Percentiles rank a stretch among this genome's conserved stretches.
Evolutionary conservation across 1,139 yeast species (phyloP).

Genomic region (Blastobotrys petasosporus): DNA sequence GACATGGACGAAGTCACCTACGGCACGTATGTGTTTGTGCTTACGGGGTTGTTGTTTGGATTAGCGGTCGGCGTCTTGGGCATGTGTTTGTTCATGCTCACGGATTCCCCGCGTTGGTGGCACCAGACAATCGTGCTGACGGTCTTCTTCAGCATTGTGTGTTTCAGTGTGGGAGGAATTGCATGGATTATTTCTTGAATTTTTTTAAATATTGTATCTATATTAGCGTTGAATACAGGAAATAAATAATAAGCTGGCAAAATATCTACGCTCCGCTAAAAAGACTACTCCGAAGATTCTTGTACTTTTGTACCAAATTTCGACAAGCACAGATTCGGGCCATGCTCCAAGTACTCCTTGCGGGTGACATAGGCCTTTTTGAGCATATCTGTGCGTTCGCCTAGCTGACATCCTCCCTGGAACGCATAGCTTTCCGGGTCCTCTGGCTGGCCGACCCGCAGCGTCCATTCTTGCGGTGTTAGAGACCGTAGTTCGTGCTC

Average conservation of each 20-base stretch:
- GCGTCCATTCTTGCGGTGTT: slow-evolving; percentile 34
- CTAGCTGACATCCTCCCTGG: slow-evolving; percentile 52
- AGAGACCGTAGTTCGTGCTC: slow-evolving; percentile 29
- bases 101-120: slow-evolving; percentile 37
- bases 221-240: too few species aligned
- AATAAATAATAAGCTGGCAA: too few species aligned
- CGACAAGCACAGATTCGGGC: slow-evolving; percentile 40
- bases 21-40: slow-evolving; percentile 26
- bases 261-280: too few species aligned
- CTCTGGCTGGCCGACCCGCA: slow-evolving; percentile 45
- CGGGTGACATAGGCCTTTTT: slow-evolving; percentile 57
- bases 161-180: slow-evolving; percentile 44
- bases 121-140: slow-evolving; percentile 38
- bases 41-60: slow-evolving; percentile 35
- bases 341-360: slow-evolving; percentile 81
- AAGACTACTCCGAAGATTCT: slow-evolving; percentile 2
- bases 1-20: slow-evolving; percentile 27
- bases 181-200: slow-evolving; percentile 26
- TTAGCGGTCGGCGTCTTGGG: slow-evolving; percentile 36
- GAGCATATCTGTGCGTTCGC: slow-evolving; percentile 44
- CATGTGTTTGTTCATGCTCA: slow-evolving; percentile 38
- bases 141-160: slow-evolving; percentile 37
- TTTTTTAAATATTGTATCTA: too few species aligned
- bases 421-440: slow-evolving; percentile 47
- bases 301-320: slow-evolving; percentile 22